A percentile compares a stretch with the other conserved stretches of the same genome.
Evolutionary conservation across 805 yeast genomes (phyloP).

Genomic region (Yarrowia keelungensis): DNA sequence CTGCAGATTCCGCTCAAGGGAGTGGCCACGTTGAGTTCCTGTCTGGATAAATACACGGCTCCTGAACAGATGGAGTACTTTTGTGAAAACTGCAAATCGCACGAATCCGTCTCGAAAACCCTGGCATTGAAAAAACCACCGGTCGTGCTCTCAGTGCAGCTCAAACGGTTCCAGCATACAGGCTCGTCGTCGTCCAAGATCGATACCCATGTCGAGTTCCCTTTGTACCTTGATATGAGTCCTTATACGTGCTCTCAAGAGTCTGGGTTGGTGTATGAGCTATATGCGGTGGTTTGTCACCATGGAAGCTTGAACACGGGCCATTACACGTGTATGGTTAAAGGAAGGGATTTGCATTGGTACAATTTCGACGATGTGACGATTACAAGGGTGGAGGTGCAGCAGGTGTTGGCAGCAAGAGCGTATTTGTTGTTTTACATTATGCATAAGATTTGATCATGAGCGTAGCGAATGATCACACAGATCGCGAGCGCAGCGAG

Average conservation of each 20-base stretch:
- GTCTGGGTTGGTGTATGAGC: conserved; percentile 64
- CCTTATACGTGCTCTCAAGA: conserved; percentile 55
- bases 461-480: no score
- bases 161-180: conserved; percentile 73
- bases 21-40: conserved; percentile 57
- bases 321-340: conserved; percentile 84
- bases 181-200: conserved; percentile 62
- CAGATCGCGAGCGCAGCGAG: conserved; percentile 23
- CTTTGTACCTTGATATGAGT: conserved; percentile 73
- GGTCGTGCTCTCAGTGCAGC: conserved; percentile 79
- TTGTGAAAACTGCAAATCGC: conserved; percentile 69
- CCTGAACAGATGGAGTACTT: conserved; percentile 78
- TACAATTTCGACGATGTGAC: conserved; percentile 89
- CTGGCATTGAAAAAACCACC: conserved; percentile 74
- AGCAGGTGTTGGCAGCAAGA: conserved; percentile 61
- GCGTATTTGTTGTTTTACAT: conserved; percentile 75
- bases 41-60: conserved; percentile 78
- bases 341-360: conserved; percentile 80
- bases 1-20: conserved; percentile 61
- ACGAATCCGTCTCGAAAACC: conserved; percentile 73
- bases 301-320: conserved; percentile 95
- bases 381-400: conserved; percentile 68
- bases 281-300: conserved; percentile 87
- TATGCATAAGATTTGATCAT: conserved; percentile 45
- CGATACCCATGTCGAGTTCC: conserved; percentile 75